Conservation (phyloP, 768 basidiomycete species). For the Leccinellum albellum region DNA sequence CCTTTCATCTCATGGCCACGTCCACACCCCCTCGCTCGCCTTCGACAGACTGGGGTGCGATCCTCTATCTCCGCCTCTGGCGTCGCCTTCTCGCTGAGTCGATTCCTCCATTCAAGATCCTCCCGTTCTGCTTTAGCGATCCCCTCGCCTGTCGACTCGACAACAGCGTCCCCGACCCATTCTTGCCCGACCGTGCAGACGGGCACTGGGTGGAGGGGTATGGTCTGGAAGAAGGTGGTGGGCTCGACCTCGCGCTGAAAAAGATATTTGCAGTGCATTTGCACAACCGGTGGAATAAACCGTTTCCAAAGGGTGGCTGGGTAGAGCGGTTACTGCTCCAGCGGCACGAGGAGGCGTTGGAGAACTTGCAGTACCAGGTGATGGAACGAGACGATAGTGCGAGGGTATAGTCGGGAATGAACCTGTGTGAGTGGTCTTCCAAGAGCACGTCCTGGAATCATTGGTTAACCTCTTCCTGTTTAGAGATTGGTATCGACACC, state of each 20-base stretch:
- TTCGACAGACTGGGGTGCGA: slow-evolving; percentile 91
- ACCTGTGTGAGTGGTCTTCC: not conserved
- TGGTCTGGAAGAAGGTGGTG: slow-evolving; percentile 60
- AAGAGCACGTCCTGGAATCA: not conserved
- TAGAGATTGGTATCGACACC: not conserved
- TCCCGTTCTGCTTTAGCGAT: slow-evolving; percentile 95
- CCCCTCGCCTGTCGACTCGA: slow-evolving; percentile 86
- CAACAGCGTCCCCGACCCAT: slow-evolving; percentile 91
- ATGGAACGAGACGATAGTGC: not conserved
- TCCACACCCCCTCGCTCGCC: slow-evolving; percentile 70
- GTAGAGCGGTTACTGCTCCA: slow-evolving; percentile 72
- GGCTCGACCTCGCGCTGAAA: slow-evolving; percentile 55
- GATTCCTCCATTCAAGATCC: slow-evolving; percentile 83
- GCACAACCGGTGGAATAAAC: slow-evolving; percentile 93
- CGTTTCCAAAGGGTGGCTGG: slow-evolving; percentile 81
- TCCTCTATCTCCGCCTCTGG: slow-evolving; percentile 88
- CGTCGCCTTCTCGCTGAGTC: slow-evolving; percentile 71
- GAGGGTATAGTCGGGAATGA: not conserved
- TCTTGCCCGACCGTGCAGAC: slow-evolving; percentile 49
- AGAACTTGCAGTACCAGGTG: not conserved
- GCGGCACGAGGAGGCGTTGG: slow-evolving; percentile 48
- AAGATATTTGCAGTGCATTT: slow-evolving; percentile 86
- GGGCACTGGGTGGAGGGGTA: slow-evolving; percentile 55
- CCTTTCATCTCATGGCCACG: slow-evolving; percentile 84
- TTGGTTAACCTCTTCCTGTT: not conserved